Percentiles rank a stretch among this genome's conserved stretches.
Conservation (phyloP, 305 asterid species). For the Fraxinus floribunda region DNA sequence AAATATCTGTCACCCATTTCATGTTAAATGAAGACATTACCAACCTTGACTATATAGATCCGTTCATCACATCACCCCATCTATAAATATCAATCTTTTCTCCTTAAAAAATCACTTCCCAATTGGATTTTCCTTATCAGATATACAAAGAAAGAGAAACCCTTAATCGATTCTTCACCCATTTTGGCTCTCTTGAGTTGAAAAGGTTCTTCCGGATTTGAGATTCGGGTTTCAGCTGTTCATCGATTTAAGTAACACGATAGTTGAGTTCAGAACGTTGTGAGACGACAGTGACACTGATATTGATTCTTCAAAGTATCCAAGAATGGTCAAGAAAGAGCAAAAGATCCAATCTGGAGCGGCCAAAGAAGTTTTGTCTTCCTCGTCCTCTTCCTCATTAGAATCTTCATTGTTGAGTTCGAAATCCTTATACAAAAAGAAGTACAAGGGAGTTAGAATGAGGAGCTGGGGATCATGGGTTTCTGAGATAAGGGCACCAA, state of each 20-base stretch:
- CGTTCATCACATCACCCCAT: slow-evolving; percentile 10
- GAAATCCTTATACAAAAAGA: slow-evolving; percentile 18
- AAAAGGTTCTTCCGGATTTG: neutral
- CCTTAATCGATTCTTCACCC: neutral
- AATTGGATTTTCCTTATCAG: slow-evolving; percentile 14
- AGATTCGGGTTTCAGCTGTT: neutral
- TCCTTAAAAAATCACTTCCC: slow-evolving; percentile 13
- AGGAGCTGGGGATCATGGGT: slow-evolving; percentile 59
- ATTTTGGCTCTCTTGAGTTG: neutral
- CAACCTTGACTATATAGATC: slow-evolving; percentile 30
- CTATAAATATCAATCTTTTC: slow-evolving; percentile 24
- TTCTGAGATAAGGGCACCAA: slow-evolving; percentile 50
- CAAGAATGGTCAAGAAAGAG: slow-evolving; percentile 34
- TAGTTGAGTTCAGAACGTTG: neutral
- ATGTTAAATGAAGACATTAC: slow-evolving; percentile 27
- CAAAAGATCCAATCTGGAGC: slow-evolving; percentile 12
- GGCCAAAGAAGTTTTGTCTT: neutral
- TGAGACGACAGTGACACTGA: neutral
- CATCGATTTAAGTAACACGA: neutral
- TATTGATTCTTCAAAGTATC: neutral
- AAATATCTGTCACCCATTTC: slow-evolving; percentile 47
- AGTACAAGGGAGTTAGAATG: slow-evolving; percentile 53
- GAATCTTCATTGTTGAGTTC: neutral
- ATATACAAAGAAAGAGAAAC: neutral
- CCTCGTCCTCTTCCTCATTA: neutral